Conservation (phyloP, 495 filamentous ascomycete species). For the Podospora tetraspora region DNA sequence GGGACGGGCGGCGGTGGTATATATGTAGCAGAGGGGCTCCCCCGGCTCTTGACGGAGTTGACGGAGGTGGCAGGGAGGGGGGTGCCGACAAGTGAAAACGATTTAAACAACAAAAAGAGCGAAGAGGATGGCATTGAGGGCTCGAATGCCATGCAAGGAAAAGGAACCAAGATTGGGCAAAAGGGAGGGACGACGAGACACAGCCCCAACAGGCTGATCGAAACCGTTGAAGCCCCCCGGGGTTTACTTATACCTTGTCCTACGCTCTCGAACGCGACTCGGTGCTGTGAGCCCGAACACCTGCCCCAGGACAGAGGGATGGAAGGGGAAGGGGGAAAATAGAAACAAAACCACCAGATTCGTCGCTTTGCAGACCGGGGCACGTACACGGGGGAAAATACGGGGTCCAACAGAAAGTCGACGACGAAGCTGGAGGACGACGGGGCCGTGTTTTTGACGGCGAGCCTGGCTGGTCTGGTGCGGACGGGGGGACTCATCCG, state of each 20-base stretch:
- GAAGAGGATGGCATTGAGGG: neutral
- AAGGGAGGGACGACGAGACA: conserved; percentile 1
- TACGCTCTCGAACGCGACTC: neutral
- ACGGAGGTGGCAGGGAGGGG: neutral
- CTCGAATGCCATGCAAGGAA: neutral
- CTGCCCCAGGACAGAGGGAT: neutral
- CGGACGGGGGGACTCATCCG: neutral
- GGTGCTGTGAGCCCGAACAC: neutral
- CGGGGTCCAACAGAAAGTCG: neutral
- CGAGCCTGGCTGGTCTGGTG: conserved; percentile 7
- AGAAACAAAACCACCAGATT: neutral
- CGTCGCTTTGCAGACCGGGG: conserved; percentile 3
- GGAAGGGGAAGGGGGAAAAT: neutral
- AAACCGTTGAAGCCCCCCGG: neutral
- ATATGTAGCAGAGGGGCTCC: conserved; percentile 2
- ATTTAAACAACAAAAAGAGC: neutral
- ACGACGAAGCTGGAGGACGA: neutral
- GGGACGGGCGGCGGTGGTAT: neutral
- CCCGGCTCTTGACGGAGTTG: neutral
- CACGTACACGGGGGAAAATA: neutral
- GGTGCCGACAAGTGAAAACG: neutral
- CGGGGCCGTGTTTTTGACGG: conserved; percentile 6
- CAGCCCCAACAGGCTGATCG: conserved; percentile 11
- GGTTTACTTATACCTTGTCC: neutral
- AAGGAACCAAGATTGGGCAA: neutral